Base-by-base conservation (phyloP, 1,284 basidiomycete species). In the Fereydounia khargensis region DNA sequence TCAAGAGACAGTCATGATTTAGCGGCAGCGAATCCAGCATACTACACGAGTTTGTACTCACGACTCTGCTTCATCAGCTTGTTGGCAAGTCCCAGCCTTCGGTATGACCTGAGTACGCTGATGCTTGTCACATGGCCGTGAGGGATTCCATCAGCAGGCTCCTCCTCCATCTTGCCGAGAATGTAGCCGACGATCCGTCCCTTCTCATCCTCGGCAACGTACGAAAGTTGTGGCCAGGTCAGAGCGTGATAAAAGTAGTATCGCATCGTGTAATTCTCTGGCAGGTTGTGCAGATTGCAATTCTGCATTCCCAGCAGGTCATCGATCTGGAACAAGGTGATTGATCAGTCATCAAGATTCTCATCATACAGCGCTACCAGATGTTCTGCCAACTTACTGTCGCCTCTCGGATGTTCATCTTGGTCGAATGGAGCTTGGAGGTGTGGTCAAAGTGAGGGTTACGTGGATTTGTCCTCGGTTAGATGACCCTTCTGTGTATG, bases 171-270 rank as follows among this genome's bases (percentile, higher is more conserved):
- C 77, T 94, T 94, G 0, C 89, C 90, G 10, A 96, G 79, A 19
- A 96, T 91, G 76, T 96, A 96, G 18, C 92, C 92, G 1, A 97
- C 90, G 36, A 96, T 86, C 39, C 88, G 81, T 0, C 91, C 90
- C 68, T 85, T 85, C 51, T 85, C 82, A 69, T 94, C 89, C 71
- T 94, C 90, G 0, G 91, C 92, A 16, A 97, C 90, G 73, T 88
- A 97, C 3, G 90, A 94, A 18, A 96, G 81, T 60, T 90, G 86
- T 1, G 92, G 92, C 92, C 92, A 97, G 8, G 86, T 90, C 69
- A 92, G 78, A 6, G 84, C 81, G 72, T 94, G 89, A 76, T 89
- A 91, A 39, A 91, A 81, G 80, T 94, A 74, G 50, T 73, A 75
- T 35, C 69, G 52, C 47, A 75, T 55, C 36, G 73, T 73, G 47